phyloP scores from a whole-genome alignment of 768 basidiomycete species.

The Lactarius trivialis region DNA sequence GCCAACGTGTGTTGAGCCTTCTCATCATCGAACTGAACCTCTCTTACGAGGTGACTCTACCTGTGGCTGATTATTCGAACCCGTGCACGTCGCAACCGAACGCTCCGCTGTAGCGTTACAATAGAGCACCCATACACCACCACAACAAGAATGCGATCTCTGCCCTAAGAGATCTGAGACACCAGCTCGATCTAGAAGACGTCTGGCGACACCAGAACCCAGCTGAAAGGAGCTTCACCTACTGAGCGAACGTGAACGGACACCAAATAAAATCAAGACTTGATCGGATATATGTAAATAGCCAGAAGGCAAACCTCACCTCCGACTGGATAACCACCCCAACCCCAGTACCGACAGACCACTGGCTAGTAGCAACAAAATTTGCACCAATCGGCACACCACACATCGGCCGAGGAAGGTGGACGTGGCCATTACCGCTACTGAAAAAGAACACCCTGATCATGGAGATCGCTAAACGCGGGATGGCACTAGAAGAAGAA shows the following conservation, averaged over 20 bases:
- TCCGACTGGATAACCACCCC: not conserved
- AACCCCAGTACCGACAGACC: not conserved
- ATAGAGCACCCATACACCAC: not conserved
- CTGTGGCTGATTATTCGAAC: too few relatives aligned
- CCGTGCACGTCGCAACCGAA: too few relatives aligned
- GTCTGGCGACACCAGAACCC: not conserved
- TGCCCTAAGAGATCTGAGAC: not conserved
- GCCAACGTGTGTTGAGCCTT: too few relatives aligned
- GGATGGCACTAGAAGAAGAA: too few relatives aligned
- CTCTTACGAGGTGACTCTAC: too few relatives aligned
- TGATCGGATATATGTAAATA: not conserved
- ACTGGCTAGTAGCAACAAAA: not conserved
- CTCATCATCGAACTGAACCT: too few relatives aligned
- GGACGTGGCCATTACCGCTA: conserved; percentile 2
- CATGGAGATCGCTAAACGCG: too few relatives aligned
- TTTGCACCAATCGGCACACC: not conserved
- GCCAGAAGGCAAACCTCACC: not conserved
- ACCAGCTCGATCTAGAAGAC: not conserved
- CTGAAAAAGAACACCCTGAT: not conserved
- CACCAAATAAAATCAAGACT: not conserved
- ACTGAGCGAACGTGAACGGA: not conserved
- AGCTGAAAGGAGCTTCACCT: not conserved
- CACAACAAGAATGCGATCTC: accelerated
- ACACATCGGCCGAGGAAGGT: not conserved
- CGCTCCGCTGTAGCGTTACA: too few relatives aligned